Conservation (phyloP, 495 filamentous ascomycete species). For the Physcia stellaris region DNA sequence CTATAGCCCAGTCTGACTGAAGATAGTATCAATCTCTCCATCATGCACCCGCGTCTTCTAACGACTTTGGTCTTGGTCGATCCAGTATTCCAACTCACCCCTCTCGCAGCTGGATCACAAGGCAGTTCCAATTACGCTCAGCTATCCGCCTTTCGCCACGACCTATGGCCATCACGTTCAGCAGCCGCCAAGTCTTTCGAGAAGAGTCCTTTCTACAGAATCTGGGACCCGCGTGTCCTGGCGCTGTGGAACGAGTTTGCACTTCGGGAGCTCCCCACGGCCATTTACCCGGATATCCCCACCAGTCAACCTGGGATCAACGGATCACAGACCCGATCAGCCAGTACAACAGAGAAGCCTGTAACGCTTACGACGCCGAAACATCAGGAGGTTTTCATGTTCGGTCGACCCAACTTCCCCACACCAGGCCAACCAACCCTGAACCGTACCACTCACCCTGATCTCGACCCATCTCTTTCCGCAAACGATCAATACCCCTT, state of each 20-base stretch:
- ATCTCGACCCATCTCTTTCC: conserved; percentile 28
- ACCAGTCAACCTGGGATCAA: conserved; percentile 5
- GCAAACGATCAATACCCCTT: conserved; percentile 40
- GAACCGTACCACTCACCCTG: conserved; percentile 33
- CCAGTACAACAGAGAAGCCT: conserved; percentile 19
- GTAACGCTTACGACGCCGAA: conserved; percentile 46
- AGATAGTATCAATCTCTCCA: conserved; percentile 37
- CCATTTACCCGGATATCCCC: conserved; percentile 16
- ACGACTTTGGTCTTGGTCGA: conserved; percentile 64
- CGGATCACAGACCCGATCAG: conserved; percentile 23
- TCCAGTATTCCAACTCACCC: conserved; percentile 39
- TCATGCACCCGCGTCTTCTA: conserved; percentile 75
- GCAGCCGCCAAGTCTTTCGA: conserved; percentile 38
- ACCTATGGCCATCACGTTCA: conserved; percentile 42
- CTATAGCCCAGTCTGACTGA: background rate
- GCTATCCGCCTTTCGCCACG: conserved; percentile 36
- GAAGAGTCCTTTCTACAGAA: conserved; percentile 36
- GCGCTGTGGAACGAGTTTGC: conserved; percentile 40
- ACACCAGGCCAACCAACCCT: conserved; percentile 20
- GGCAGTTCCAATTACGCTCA: conserved; percentile 12
- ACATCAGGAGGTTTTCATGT: conserved; percentile 51
- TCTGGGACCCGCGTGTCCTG: conserved; percentile 49
- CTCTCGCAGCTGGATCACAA: conserved; percentile 6
- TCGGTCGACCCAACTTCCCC: conserved; percentile 39
- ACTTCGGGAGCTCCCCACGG: conserved; percentile 37